phyloP scores from a whole-genome alignment of 306 rosid species.

The Cercis canadensis region DNA sequence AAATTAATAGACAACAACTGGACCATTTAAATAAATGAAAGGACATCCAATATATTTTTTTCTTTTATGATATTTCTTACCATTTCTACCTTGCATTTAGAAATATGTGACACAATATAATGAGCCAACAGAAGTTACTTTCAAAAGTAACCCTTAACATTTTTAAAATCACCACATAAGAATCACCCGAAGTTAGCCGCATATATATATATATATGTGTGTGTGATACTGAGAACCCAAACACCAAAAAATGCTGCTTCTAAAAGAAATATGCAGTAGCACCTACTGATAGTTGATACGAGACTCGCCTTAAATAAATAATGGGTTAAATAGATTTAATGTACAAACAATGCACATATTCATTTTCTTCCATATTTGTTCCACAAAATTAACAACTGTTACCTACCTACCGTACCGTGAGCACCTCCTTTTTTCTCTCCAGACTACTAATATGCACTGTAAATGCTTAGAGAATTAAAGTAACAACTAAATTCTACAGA shows the following conservation, averaged over 20 bases:
- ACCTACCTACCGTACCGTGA: no score
- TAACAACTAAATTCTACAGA: slow-evolving; percentile 25
- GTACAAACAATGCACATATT: not conserved
- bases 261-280: slow-evolving; percentile 1
- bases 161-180: not conserved
- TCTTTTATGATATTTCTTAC: not conserved
- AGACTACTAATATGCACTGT: slow-evolving; percentile 13
- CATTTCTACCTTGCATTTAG: not conserved
- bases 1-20: slow-evolving; percentile 23
- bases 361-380: no score
- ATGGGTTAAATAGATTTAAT: not conserved
- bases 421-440: not conserved
- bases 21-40: slow-evolving; percentile 10
- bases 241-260: slow-evolving; percentile 7
- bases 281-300: no score
- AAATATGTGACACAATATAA: not conserved
- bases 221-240: not conserved
- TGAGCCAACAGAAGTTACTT: not conserved
- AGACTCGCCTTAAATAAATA: no score
- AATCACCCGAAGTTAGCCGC: not conserved
- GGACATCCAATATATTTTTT: not conserved
- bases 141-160: not conserved
- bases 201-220: no score
- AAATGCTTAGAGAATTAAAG: slow-evolving; percentile 29
- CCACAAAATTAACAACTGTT: no score